Conservation (phyloP, 331 rosid species). For the Stylosanthes scabra region DNA sequence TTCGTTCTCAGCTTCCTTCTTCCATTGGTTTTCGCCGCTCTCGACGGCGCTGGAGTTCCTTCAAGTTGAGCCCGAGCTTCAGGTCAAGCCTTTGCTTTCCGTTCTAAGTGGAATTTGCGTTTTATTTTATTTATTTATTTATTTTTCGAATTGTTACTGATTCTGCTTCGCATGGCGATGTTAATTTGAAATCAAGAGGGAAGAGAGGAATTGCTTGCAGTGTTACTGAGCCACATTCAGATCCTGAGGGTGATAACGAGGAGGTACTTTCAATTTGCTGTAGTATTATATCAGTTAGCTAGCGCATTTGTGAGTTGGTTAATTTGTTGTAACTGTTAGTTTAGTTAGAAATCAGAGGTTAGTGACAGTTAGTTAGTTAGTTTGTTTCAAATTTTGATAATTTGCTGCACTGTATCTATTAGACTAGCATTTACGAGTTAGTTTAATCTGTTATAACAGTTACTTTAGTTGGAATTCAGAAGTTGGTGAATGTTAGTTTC, state of each 20-base stretch:
- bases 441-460: background rate
- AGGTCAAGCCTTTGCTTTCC: slow-evolving; percentile 49
- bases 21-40: slow-evolving; percentile 38
- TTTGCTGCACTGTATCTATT: background rate
- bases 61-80: slow-evolving; percentile 44
- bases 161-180: slow-evolving; percentile 21
- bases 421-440: background rate
- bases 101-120: background rate
- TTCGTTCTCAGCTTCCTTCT: slow-evolving; percentile 59
- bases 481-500: background rate
- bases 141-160: slow-evolving; percentile 16
- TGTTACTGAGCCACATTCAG: slow-evolving; percentile 59
- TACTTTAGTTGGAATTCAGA: background rate
- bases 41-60: slow-evolving; percentile 38
- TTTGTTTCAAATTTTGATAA: too few species aligned
- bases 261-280: slow-evolving; percentile 56
- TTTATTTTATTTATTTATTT: background rate
- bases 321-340: background rate
- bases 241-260: slow-evolving; percentile 64
- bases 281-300: background rate
- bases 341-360: background rate
- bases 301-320: background rate
- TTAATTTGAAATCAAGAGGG: slow-evolving; percentile 27
- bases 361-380: too few species aligned
- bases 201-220: slow-evolving; percentile 66